Conservation (phyloP, 768 basidiomycete species). For the Cytidiella melzeri region DNA sequence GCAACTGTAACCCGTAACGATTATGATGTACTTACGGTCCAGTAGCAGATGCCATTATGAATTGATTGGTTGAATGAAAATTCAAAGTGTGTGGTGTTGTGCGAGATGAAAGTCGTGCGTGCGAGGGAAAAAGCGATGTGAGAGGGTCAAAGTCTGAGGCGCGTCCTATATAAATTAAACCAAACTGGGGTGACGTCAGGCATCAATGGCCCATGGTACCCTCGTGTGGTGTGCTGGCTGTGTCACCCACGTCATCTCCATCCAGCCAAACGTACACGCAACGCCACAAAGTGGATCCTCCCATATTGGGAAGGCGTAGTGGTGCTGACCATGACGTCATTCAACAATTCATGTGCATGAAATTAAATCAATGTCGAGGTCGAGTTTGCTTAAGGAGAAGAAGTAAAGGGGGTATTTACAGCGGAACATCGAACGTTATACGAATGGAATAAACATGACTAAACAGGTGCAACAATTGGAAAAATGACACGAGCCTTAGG, state of each 20-base stretch:
- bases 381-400: neutral
- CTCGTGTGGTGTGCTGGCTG: neutral
- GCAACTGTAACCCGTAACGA: too few species aligned
- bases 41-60: constrained; percentile 10
- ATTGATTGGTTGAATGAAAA: neutral
- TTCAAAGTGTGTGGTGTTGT: neutral
- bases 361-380: too few species aligned
- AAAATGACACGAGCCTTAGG: too few species aligned
- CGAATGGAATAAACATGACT: constrained; percentile 4
- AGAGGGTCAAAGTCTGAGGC: neutral
- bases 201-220: neutral
- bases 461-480: neutral
- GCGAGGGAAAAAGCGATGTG: neutral
- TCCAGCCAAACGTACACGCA: neutral
- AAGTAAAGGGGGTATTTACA: constrained; percentile 4
- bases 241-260: constrained; percentile 4
- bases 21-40: constrained; percentile 5
- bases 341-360: neutral
- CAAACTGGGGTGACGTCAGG: constrained; percentile 7
- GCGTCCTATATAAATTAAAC: constrained; percentile 3
- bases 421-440: neutral
- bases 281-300: neutral
- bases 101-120: constrained; percentile 2
- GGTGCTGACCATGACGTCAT: constrained; percentile 7
- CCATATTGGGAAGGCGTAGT: constrained; percentile 1